These are phyloP conservation scores for Gaertneriomyces sp. DNA, from an alignment of 192 early-diverging fungal genomes.

Conservation along the genomic window DNA sequence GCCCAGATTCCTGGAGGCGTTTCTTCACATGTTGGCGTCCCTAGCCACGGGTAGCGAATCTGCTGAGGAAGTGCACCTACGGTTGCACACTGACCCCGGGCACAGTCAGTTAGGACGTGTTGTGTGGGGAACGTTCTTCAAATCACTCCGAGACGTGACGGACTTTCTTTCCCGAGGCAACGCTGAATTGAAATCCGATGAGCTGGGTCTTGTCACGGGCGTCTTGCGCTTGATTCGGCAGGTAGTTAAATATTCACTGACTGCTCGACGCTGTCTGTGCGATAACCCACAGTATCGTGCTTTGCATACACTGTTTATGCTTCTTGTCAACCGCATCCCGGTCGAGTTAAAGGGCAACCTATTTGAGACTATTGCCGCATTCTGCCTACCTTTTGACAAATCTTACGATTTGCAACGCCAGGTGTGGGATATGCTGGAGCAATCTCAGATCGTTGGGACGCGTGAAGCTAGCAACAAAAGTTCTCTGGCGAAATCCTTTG, in stretches of 20 bases:
- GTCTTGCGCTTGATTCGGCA: slow-evolving; percentile 74
- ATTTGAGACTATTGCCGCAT: slow-evolving; percentile 75
- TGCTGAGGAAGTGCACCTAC: slow-evolving; percentile 56
- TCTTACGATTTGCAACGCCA: slow-evolving; percentile 60
- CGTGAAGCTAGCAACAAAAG: not conserved
- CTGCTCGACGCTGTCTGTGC: slow-evolving; percentile 64
- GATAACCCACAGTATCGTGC: slow-evolving; percentile 67
- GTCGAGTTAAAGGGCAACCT: slow-evolving; percentile 79
- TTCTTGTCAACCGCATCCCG: slow-evolving; percentile 76
- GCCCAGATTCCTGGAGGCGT: slow-evolving; percentile 43
- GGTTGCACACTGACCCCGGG: slow-evolving; percentile 42
- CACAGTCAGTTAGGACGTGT: slow-evolving; percentile 26
- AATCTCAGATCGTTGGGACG: slow-evolving; percentile 61
- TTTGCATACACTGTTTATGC: slow-evolving; percentile 67
- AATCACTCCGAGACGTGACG: slow-evolving; percentile 64
- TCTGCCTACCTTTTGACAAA: slow-evolving; percentile 58
- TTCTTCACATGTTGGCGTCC: slow-evolving; percentile 78
- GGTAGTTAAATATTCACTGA: slow-evolving; percentile 72
- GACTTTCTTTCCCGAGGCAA: slow-evolving; percentile 32
- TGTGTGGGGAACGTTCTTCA: slow-evolving; percentile 73
- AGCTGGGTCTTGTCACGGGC: slow-evolving; percentile 66
- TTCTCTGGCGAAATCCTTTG: slow-evolving; percentile 23
- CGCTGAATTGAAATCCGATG: slow-evolving; percentile 65
- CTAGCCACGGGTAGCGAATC: slow-evolving; percentile 73
- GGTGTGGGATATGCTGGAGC: slow-evolving; percentile 80